These are phyloP conservation scores for Rusavskia elegans DNA, from an alignment of 495 filamentous ascomycete genomes.

Conservation along the genomic window DNA sequence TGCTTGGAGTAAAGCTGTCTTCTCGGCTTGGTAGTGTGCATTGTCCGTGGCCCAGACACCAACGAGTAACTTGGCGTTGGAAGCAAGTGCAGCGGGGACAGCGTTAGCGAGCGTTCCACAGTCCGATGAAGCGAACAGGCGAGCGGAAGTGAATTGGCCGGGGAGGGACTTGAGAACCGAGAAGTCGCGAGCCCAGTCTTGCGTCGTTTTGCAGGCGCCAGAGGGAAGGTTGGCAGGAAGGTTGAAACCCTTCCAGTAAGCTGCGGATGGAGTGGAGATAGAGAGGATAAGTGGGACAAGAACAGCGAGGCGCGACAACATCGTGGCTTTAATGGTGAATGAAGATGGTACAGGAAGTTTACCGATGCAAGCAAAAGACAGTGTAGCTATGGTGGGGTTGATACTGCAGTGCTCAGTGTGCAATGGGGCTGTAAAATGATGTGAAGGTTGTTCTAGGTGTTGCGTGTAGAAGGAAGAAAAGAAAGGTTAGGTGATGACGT, in stretches of 20 bases:
- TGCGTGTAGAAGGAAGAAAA: too few relatives aligned
- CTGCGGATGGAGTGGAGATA: neutral
- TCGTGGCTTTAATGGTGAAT: neutral
- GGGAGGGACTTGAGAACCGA: slow-evolving; percentile 28
- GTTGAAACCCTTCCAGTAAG: slow-evolving; percentile 32
- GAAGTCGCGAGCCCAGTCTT: slow-evolving; percentile 31
- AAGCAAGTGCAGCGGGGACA: slow-evolving; percentile 35
- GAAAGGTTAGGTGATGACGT: too few relatives aligned
- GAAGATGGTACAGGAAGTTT: too few relatives aligned
- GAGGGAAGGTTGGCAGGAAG: slow-evolving; percentile 27
- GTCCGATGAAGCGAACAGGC: slow-evolving; percentile 36
- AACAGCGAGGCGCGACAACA: neutral
- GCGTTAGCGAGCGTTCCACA: slow-evolving; percentile 33
- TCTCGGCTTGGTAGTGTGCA: slow-evolving; percentile 30
- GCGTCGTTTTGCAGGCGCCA: slow-evolving; percentile 30
- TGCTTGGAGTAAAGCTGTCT: slow-evolving; percentile 28
- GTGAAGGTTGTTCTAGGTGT: too few relatives aligned
- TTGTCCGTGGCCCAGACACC: slow-evolving; percentile 36
- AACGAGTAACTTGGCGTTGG: slow-evolving; percentile 31
- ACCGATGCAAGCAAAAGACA: too few relatives aligned
- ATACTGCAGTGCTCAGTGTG: too few relatives aligned
- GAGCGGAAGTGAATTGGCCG: slow-evolving; percentile 30
- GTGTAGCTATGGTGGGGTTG: too few relatives aligned
- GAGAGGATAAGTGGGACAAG: neutral
- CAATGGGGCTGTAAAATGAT: too few relatives aligned